Base-by-base conservation (phyloP, 2,329 filamentous ascomycete species). In the Aspergillus sp. region DNA sequence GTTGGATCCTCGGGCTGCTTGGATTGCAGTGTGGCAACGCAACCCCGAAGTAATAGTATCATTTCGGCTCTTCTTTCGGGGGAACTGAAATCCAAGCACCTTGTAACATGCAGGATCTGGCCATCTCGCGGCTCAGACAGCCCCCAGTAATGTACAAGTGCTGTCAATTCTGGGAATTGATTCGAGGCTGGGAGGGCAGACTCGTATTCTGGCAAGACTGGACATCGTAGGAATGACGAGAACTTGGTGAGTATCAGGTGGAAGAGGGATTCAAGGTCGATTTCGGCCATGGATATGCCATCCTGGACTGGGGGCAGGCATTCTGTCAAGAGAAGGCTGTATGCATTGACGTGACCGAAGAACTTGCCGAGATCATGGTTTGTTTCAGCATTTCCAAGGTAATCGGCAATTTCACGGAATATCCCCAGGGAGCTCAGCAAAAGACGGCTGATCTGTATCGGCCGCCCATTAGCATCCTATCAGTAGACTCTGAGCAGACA, bases 1-100 rank as follows among this genome's bases (percentile, higher is more conserved):
- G 21, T 36, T 16, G 29, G 7, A 7, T 32, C 29, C 29, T 32
- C 29, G 13, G 13, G 13, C 6, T 32, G 6, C 29, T 32, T 6
- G 7, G 29, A 32, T 51, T 34, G 49, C 14, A 51, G 34, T 3
- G 32, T 51, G 2, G 49, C 43, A 47, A 51, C 13, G 20, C 49
- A 46, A 2, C 49, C 43, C 14, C 43, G 49, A 31, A 51, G 49
- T 6, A 51, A 34, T 10, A 46, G 32, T 4, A 47, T 23, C 21
- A 42, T 36, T 19, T 51, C 49, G 16, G 38, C 43, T 16, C 49
- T 21, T 31, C 17, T 41, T 19, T 51, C 49, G 4, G 17, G 32
- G 14, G 20, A 42, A 38, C 32, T 51, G 5, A 51, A 51, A n/a
- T 51, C 49, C 34, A 51, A 10, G 20, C 43, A 47, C 17, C 42